phyloP scores from a whole-genome alignment of 805 yeast genomes.

The Barnettozyma populi region DNA sequence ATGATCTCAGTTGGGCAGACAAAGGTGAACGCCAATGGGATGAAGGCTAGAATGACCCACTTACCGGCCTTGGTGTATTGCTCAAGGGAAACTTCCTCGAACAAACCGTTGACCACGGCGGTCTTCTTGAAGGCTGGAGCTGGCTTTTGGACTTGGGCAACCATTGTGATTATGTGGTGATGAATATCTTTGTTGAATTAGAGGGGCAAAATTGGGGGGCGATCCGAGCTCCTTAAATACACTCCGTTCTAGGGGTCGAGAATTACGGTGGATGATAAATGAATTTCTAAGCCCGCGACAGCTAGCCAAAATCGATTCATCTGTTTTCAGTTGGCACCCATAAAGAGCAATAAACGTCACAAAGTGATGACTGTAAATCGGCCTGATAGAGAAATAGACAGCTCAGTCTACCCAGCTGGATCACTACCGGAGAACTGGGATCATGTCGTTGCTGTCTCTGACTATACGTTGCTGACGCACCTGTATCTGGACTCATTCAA shows the following conservation, averaged over 20 bases:
- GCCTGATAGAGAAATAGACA: background rate
- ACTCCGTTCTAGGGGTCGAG: slow-evolving; percentile 9
- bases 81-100: slow-evolving; percentile 92
- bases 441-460: background rate
- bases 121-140: slow-evolving; percentile 96
- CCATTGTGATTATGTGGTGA: slow-evolving; percentile 47
- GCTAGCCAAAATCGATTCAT: background rate
- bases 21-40: slow-evolving; percentile 98
- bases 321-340: background rate
- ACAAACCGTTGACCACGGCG: slow-evolving; percentile 94
- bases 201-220: background rate
- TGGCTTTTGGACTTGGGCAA: slow-evolving; percentile 85
- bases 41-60: slow-evolving; percentile 95
- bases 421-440: too few relatives aligned
- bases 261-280: slow-evolving; percentile 18
- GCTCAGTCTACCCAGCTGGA: too few relatives aligned
- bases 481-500: background rate
- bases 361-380: too few relatives aligned
- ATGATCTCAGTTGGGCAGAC: slow-evolving; percentile 99
- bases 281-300: background rate
- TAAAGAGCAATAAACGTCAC: too few relatives aligned
- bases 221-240: slow-evolving; percentile 10
- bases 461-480: background rate
- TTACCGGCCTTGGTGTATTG: slow-evolving; percentile 81
- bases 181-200: background rate